A percentile compares a stretch with the other conserved stretches of the same genome.
Conservation (phyloP, 495 filamentous ascomycete genomes). For the Entonaema liquescens region DNA sequence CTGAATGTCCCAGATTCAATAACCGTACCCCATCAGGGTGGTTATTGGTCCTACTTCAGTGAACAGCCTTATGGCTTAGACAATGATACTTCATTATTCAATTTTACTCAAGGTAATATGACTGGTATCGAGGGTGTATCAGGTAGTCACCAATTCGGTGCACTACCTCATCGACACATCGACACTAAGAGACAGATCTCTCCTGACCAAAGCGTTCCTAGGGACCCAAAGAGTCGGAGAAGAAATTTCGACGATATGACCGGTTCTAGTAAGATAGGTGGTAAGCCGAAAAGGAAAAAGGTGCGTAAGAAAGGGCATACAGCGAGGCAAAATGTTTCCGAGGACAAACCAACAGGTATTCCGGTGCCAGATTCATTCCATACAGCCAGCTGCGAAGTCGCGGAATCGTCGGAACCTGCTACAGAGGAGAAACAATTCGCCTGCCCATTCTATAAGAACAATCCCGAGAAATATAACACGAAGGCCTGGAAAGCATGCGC, state of each 20-base stretch:
- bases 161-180: background rate
- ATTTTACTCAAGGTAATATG: no score
- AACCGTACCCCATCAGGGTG: background rate
- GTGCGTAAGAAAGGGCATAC: slow-evolving; percentile 8
- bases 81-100: background rate
- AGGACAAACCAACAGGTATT: background rate
- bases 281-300: slow-evolving; percentile 17
- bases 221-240: background rate
- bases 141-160: background rate
- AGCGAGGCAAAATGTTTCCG: background rate
- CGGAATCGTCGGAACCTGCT: background rate
- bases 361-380: background rate
- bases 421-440: slow-evolving; percentile 22
- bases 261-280: background rate
- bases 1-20: background rate
- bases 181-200: background rate
- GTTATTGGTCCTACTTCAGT: background rate
- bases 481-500: slow-evolving; percentile 34
- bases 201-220: background rate
- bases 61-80: background rate
- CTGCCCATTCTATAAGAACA: slow-evolving; percentile 36
- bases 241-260: slow-evolving; percentile 8
- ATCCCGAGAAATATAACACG: slow-evolving; percentile 31
- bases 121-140: background rate
- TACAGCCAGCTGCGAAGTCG: background rate